Base-by-base conservation (phyloP, 495 filamentous ascomycete species). In the Xylaria flabelliformis region DNA sequence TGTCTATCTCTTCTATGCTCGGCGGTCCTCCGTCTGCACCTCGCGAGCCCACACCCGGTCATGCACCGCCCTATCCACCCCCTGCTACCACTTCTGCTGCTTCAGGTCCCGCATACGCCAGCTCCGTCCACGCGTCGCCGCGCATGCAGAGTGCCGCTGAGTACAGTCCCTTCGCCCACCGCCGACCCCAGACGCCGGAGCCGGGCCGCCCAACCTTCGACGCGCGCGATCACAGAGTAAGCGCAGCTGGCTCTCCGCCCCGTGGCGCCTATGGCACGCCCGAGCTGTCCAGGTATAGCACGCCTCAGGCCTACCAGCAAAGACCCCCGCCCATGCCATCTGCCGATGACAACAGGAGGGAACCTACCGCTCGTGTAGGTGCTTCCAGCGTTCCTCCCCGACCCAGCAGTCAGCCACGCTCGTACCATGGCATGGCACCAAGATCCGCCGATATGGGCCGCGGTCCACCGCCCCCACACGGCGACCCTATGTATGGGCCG, bases 1-100 rank as follows among this genome's bases (percentile, higher is more conserved):
- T 99, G 96, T 97, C 96, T 26, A 99, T 99, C 76, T 96, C 94
- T 10, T 93, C 96, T 26, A 94, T 99, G 87, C 88, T 99, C 26
- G 91, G 91, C 58, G 89, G 89, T n/a, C 88, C 91, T 48, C 80
- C 88, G 21, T 77, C 84, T 9, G 73, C 80, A 56, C 67, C 77
- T 71, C 84, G 88, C 64, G 88, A 92, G 73, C 77, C 77, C n/a
- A 79, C 81, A 10, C 78, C 86, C 56, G 80, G 83, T 36, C 79
- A 84, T 36, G 79, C 81, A 32, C 80, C 85, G 10, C 86, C 88
- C 41, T 90, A 91, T 68, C 85, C 85, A 59, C 86, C 85, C 55
- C 86, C 85, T 50, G 82, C 83, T 17, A 79, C 84, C 29, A 84
- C 89, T 48, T 86, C 89, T 15, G 81, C 82, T 62, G 85, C 86